Percentiles rank a stretch among this genome's conserved stretches.
Evolutionary conservation across 371 early-diverging fungal species (phyloP).

Genomic region (Mucor mucedo): DNA sequence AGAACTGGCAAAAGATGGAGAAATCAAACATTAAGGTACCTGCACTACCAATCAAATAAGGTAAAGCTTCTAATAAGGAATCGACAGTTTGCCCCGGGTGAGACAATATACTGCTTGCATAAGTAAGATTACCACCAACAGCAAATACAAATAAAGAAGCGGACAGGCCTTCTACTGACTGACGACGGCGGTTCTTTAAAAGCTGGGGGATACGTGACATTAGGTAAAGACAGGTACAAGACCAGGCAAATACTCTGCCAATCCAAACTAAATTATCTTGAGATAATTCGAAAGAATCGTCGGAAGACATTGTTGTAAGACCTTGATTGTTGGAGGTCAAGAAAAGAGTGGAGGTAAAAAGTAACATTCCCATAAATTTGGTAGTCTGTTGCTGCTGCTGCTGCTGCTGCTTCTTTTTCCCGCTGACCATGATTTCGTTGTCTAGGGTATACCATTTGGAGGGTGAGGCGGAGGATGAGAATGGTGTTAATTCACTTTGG

Average conservation of each 20-base stretch:
- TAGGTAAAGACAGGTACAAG: constrained; percentile 69
- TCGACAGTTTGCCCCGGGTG: constrained; percentile 45
- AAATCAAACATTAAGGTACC: constrained; percentile 43
- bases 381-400: not conserved
- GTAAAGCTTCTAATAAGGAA: constrained; percentile 38
- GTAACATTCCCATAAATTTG: constrained; percentile 20
- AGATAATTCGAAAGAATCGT: not conserved
- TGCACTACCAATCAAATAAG: constrained; percentile 48
- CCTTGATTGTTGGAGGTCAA: not conserved
- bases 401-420: constrained; percentile 2
- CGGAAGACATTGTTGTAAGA: not conserved
- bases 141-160: constrained; percentile 73
- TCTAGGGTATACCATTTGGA: constrained; percentile 53
- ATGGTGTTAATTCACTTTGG: constrained; percentile 39
- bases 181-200: constrained; percentile 58
- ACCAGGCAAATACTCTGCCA: constrained; percentile 69
- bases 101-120: constrained; percentile 63
- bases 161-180: constrained; percentile 68
- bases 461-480: constrained; percentile 52
- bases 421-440: not conserved
- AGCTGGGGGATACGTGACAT: constrained; percentile 73
- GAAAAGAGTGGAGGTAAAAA: constrained; percentile 8
- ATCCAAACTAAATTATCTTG: constrained; percentile 29
- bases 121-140: constrained; percentile 68
- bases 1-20: constrained; percentile 42